phyloP scores from a whole-genome alignment of 179 eudicot species.

The Silene coronaria region DNA sequence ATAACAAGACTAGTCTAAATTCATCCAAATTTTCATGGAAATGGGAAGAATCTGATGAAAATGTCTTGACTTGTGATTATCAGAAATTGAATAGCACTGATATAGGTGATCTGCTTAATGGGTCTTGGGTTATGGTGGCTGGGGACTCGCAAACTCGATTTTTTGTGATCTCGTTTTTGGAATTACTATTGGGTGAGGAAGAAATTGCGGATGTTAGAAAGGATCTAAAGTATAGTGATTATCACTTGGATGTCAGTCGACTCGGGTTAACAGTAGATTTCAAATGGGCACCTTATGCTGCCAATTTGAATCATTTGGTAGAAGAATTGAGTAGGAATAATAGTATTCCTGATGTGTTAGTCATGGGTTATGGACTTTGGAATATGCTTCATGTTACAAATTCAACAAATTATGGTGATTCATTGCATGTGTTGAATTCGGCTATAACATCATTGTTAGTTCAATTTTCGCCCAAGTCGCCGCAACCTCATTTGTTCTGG shows the following conservation, averaged over 20 bases:
- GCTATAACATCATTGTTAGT: constrained; percentile 38
- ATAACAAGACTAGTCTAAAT: neutral
- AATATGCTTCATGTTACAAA: constrained; percentile 70
- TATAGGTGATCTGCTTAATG: constrained; percentile 68
- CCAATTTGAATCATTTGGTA: constrained; percentile 44
- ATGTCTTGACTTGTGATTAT: constrained; percentile 53
- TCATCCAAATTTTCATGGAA: constrained; percentile 40
- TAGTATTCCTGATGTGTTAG: constrained; percentile 67
- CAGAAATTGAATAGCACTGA: constrained; percentile 51
- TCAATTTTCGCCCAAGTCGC: constrained; percentile 36
- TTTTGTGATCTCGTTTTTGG: constrained; percentile 52
- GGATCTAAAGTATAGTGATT: constrained; percentile 80
- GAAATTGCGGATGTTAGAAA: constrained; percentile 40
- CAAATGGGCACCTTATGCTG: constrained; percentile 75
- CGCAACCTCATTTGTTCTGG: constrained; percentile 79
- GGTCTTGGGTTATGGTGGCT: constrained; percentile 87
- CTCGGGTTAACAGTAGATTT: constrained; percentile 78
- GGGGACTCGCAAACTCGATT: constrained; percentile 86
- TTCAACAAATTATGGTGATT: constrained; percentile 42
- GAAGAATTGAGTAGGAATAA: constrained; percentile 31
- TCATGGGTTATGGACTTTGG: constrained; percentile 92
- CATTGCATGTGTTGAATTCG: constrained; percentile 37
- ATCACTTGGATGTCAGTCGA: constrained; percentile 49
- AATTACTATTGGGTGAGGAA: constrained; percentile 50
- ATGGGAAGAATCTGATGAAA: constrained; percentile 41